Conservation (phyloP, 73 alveolate species). For the Diophrys sp. region DNA sequence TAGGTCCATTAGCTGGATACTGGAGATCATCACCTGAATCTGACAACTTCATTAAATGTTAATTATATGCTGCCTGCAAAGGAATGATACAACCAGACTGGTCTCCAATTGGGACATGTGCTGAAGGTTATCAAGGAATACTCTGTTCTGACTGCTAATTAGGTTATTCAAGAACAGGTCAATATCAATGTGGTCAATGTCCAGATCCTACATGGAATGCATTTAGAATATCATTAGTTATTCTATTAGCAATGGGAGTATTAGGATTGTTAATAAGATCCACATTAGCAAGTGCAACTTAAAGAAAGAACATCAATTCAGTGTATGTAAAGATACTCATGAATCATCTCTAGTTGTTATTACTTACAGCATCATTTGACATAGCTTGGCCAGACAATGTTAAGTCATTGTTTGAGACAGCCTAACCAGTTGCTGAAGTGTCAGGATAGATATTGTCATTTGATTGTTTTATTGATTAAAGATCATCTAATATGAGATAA, state of each 20-base stretch:
- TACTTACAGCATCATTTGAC: slow-evolving; percentile 14
- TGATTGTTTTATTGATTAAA: no score
- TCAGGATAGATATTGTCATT: no score
- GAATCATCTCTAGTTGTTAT: slow-evolving; percentile 49
- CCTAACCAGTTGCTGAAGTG: slow-evolving; percentile 5
- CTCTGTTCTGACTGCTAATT: slow-evolving; percentile 54
- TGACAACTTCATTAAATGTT: slow-evolving; percentile 19
- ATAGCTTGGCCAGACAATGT: slow-evolving; percentile 16
- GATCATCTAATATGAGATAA: not conserved
- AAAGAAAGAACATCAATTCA: slow-evolving; percentile 19
- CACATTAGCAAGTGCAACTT: slow-evolving; percentile 46
- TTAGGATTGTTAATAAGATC: slow-evolving; percentile 33
- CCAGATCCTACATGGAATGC: slow-evolving; percentile 26
- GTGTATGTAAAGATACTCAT: slow-evolving; percentile 47
- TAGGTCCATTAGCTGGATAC: slow-evolving; percentile 21
- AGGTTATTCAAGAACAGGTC: slow-evolving; percentile 41
- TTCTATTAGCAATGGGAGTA: slow-evolving; percentile 3
- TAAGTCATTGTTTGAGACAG: not conserved
- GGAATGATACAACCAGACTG: slow-evolving; percentile 12
- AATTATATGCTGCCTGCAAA: slow-evolving; percentile 21
- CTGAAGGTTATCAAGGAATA: slow-evolving; percentile 56
- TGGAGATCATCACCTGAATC: slow-evolving; percentile 33
- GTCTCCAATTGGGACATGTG: slow-evolving; percentile 24
- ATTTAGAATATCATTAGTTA: slow-evolving; percentile 5
- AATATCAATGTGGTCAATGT: slow-evolving; percentile 49